Base-by-base conservation (phyloP, 176 grass and related monocot species). In the Avena sativa region DNA sequence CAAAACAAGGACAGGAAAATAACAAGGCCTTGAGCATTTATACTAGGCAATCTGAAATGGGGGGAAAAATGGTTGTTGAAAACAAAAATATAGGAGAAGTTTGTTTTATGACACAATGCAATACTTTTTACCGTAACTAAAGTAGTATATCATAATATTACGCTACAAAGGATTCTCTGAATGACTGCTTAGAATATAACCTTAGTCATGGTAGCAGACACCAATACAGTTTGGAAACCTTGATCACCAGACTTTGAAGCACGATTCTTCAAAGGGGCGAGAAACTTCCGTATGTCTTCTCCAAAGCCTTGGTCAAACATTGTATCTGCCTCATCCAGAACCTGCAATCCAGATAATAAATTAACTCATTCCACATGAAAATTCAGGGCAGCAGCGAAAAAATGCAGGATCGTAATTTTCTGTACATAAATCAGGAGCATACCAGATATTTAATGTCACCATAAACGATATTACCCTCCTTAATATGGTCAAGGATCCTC, bases 221-320 rank as follows among this genome's bases (percentile, higher is more conserved):
- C 96, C 47, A 98, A 89, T 81, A 98, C 85, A 74, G 92, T 98
- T 91, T 98, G 96, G 91, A 98, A 98, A 62, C 93, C 96, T 76
- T 86, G 81, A 79, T 94, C 96, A 1, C 90, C 93, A 81, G 78
- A 74, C 66, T 95, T 98, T 80, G 81, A 52, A 63, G 96, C 81
- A 74, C 92, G 93, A 72, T 93, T 98, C 71, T 91, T 94, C 90
- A 98, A 89, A 25, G 96, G 93, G 43, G 81, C 92, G 14, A 98
- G 93, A 89, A 98, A 98, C 88, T 98, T 95, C 50, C 76, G 67
- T 65, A 96, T 91, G 71, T 98, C 96, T 50, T 92, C 92, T 58
- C 92, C 93, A 88, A 98, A 98, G 3, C 96, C 96, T 91, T 93
- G 96, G 88, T 98, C 96, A 92, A 98, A 98, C 96, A 98, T 98